Evolutionary conservation across 139 green algal genomes (phyloP), one percentile per base, ranked within the genome.

Genomic region (Chlamydomonas incerta): DNA sequence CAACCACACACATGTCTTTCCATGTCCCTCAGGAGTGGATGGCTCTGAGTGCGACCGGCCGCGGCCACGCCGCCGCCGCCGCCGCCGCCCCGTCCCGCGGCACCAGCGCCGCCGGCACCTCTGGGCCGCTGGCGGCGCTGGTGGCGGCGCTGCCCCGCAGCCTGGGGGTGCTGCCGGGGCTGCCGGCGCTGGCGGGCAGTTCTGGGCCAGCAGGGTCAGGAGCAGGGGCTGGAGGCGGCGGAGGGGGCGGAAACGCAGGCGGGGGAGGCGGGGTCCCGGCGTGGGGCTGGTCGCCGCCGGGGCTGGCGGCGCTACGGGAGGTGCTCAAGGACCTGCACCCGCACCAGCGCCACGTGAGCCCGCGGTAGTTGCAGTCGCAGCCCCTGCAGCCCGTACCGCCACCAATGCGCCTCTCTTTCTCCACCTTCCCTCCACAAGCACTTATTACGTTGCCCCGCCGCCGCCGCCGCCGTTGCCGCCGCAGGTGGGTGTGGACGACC

Each of bases 401-500:
- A n/a, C n/a, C n/a, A n/a, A n/a, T n/a, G n/a, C n/a, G n/a, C n/a
- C n/a, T n/a, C n/a, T n/a, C n/a, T n/a, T n/a, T n/a, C n/a, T n/a
- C 55, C 55, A 10, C 33, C 14, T 31, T 74, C 68, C 35, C 2
- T 31, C 68, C 35, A 34, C 34, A 13, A 28, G 1, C 31, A 13
- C 41, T 41, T 35, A 2, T n/a, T n/a, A n/a, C n/a, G n/a, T n/a
- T n/a, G n/a, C n/a, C n/a, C n/a, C n/a, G n/a, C 70, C 41, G 0
- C 41, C 55, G 18, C 17, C 41, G 34, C 29, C 23, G 33, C 24
- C 50, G 46, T n/a, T 0, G 80, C 41, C 41, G 5, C 41, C 5
- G 77, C 87, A 95, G 93, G 89, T 96, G 20, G 93, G 93, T 0
- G 52, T 94, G 52, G 93, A 96, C 70, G 93, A 96, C 85, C 55